Evolutionary conservation across 305 asterid species (phyloP), one percentile per base, ranked within the genome.

Genomic region (Fraxinus sp.): DNA sequence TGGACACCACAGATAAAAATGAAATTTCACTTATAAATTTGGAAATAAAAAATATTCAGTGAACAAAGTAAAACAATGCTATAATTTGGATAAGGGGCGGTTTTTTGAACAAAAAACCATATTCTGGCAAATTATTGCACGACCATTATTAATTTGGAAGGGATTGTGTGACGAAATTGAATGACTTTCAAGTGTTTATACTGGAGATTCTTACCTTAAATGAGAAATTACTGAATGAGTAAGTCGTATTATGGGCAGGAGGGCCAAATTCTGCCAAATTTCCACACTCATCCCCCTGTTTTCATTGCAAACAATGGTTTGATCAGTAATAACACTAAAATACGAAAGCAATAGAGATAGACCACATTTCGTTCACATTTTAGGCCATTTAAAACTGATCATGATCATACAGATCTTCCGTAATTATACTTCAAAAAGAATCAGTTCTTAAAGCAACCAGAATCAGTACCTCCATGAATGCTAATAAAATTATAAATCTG

Each of bases 211-310:
- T 85, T 76, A 94, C 98, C 97, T 97, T 97, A 82, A 94, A 97
- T 5, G 99, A 97, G 92, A 97, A 97, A 86, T 97, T 97, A 87
- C 98, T 94, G 91, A 94, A 94, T 4, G 98, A 93, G 88, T 97
- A 94, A 82, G 89, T 86, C 87, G 83, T 88, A 37, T 91, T 89
- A 35, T 91, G 92, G 78, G 89, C 41, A 4, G 97, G 95, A 73
- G 91, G 78, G 78, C 90, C 82, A 80, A 97, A 93, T 2, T 94
- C 98, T 78, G 97, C 92, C 84, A 94, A 83, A 89, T 91, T 87
- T 36, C 97, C 92, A 71, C 94, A 96, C 87, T 94, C 98, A 85
- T 93, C 98, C 39, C 85, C 94, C 99, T 95, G 94, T 80, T 85
- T 85, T 77, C 83, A 83, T 41, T 59, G 83, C 72, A 74, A 80